These are phyloP conservation scores for Debaryomyces nepalensis DNA, from an alignment of 1,139 yeast genomes.

Conservation along the genomic window DNA sequence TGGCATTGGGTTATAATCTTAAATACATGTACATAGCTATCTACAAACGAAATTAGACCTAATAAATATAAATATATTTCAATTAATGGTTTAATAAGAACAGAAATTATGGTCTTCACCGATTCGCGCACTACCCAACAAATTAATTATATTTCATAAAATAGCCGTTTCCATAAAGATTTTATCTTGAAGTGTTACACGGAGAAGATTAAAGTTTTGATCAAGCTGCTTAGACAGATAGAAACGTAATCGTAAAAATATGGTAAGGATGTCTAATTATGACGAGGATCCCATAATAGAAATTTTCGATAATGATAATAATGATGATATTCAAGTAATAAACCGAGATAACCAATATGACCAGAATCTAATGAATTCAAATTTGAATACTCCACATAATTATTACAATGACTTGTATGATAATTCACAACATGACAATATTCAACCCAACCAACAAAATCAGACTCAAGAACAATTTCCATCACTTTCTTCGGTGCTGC, in stretches of 20 bases:
- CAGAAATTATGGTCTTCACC: background rate
- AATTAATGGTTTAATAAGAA: background rate
- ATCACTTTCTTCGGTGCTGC: slow-evolving; percentile 11
- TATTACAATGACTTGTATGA: slow-evolving; percentile 22
- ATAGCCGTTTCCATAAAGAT: background rate
- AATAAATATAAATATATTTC: background rate
- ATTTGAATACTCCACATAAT: slow-evolving; percentile 15
- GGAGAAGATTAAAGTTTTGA: background rate
- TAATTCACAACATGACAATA: slow-evolving; percentile 16
- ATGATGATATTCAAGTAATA: slow-evolving; percentile 41
- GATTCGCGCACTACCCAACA: slow-evolving; percentile 1
- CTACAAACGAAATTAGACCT: background rate
- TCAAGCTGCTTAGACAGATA: background rate
- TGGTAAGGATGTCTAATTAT: slow-evolving; percentile 16
- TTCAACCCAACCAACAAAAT: slow-evolving; percentile 3
- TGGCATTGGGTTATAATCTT: background rate
- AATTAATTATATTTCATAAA: slow-evolving; percentile 1
- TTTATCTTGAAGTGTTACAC: background rate
- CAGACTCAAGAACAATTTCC: slow-evolving; percentile 7
- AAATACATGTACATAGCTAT: slow-evolving; percentile 2
- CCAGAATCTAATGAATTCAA: slow-evolving; percentile 14
- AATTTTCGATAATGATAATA: slow-evolving; percentile 19
- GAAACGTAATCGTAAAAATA: slow-evolving; percentile 1
- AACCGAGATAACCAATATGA: slow-evolving; percentile 30
- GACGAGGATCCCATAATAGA: slow-evolving; percentile 21